Percentiles rank a stretch among this genome's conserved stretches.
Conservation (phyloP, 169 alveolate genomes). For the Ichthyophthirius multifiliis region DNA sequence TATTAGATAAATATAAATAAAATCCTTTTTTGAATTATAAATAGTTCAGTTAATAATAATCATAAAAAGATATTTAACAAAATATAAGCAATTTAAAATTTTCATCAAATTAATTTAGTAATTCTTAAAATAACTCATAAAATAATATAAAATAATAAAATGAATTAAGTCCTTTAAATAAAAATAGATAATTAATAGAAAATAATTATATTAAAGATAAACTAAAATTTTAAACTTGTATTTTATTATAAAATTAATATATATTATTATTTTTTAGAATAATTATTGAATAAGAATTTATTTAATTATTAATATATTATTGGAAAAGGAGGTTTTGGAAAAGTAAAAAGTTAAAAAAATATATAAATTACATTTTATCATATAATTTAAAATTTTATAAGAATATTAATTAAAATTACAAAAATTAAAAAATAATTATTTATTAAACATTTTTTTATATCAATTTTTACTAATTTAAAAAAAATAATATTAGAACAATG, state of each 20-base stretch:
- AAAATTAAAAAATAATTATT: background rate
- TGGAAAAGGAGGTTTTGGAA: slow-evolving; percentile 77
- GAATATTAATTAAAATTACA: background rate
- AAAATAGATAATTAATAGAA: background rate
- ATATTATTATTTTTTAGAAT: background rate
- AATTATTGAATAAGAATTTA: slow-evolving; percentile 10
- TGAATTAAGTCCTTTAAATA: background rate
- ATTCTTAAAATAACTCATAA: background rate
- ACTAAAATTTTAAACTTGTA: background rate
- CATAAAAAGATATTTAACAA: background rate
- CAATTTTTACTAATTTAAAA: background rate
- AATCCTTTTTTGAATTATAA: background rate
- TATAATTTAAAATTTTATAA: too few species aligned
- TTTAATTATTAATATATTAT: slow-evolving; percentile 60
- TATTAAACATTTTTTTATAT: background rate
- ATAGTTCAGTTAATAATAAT: background rate
- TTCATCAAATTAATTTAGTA: background rate
- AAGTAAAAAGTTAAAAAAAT: too few species aligned
- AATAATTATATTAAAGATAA: background rate
- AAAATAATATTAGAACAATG: too few species aligned
- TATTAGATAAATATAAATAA: background rate
- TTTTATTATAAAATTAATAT: background rate
- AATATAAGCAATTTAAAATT: background rate
- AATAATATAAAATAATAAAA: background rate
- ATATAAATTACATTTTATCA: too few species aligned